Evolutionary conservation across 192 early-diverging fungal species (phyloP).

Genomic region (Irineochytrium annulatum): DNA sequence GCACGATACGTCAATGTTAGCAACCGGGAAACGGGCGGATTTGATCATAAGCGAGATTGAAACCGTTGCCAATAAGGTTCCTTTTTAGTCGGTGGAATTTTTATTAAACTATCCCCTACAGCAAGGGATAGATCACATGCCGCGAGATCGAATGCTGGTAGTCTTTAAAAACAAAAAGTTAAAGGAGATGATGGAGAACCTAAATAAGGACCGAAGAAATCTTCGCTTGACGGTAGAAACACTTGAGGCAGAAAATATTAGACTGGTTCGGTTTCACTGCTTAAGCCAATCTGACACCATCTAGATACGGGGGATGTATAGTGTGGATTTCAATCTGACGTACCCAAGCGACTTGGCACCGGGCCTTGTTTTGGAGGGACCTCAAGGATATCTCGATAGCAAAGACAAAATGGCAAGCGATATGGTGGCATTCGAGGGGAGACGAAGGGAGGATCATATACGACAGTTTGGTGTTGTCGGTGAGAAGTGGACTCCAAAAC

Average conservation of each 20-base stretch:
- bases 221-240: background rate
- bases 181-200: background rate
- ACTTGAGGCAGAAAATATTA: background rate
- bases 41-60: background rate
- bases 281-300: no score
- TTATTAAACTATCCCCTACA: background rate
- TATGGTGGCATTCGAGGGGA: no score
- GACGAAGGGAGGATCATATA: no score
- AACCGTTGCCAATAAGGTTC: background rate
- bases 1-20: background rate
- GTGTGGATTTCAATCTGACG: background rate
- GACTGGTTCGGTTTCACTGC: background rate
- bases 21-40: background rate
- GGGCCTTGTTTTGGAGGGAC: background rate
- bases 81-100: background rate
- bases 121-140: background rate
- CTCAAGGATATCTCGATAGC: no score
- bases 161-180: background rate
- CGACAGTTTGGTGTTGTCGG: no score
- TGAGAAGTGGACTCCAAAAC: no score
- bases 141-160: background rate
- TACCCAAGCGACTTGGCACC: background rate
- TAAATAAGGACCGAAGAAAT: background rate
- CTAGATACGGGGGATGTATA: no score
- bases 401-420: no score